Conservation (phyloP, 164 flowering plant species). For the Macadamia integrifolia region DNA sequence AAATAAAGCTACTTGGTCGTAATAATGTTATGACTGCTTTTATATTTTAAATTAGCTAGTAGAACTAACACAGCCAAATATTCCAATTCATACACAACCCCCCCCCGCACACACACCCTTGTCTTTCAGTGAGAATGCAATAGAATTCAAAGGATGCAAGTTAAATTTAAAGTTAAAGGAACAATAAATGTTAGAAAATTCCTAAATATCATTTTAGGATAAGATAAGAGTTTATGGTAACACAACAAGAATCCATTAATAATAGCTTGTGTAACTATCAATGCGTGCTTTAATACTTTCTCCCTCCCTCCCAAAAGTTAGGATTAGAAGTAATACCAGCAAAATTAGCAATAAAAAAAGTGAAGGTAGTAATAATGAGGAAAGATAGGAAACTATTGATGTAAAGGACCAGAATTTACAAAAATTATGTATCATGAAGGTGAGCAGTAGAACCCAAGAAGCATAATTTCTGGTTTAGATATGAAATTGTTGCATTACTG, state of each 20-base stretch:
- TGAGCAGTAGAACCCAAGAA: no score
- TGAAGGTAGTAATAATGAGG: neutral
- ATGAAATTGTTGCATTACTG: no score
- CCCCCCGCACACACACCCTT: no score
- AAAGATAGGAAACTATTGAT: no score
- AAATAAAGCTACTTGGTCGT: constrained; percentile 23
- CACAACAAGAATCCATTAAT: no score
- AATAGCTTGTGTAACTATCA: neutral
- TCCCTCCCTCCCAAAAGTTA: no score
- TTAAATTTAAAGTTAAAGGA: neutral
- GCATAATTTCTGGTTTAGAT: no score
- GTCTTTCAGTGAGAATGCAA: neutral
- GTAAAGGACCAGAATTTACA: no score
- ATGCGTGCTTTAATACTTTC: neutral
- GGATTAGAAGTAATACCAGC: neutral
- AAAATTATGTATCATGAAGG: no score
- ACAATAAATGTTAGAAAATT: no score
- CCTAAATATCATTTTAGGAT: neutral
- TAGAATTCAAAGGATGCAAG: neutral
- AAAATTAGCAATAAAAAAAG: neutral
- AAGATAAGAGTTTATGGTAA: no score
- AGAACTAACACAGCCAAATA: neutral
- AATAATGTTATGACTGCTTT: neutral
- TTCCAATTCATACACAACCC: neutral
- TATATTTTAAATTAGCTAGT: no score